These are phyloP conservation scores for Plasmodium vinckei DNA, from an alignment of 169 alveolate species.

Conservation along the genomic window DNA sequence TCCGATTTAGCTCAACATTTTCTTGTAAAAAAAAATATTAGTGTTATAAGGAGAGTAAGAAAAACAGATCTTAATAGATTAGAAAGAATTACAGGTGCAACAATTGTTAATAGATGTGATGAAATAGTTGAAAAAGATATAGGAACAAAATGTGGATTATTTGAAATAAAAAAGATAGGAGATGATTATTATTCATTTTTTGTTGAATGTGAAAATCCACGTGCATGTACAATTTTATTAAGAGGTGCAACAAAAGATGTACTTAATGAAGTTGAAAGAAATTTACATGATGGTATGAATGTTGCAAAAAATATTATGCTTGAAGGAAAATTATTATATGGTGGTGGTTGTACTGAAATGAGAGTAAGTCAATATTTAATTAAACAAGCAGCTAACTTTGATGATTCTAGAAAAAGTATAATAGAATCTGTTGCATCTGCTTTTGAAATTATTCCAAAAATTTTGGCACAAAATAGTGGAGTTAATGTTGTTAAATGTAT, in stretches of 20 bases:
- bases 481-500: conserved; percentile 94
- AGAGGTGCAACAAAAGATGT: conserved; percentile 99
- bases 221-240: conserved; percentile 97
- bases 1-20: conserved; percentile 97
- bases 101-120: conserved; percentile 98
- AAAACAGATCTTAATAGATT: conserved; percentile 98
- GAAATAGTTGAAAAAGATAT: conserved; percentile 94
- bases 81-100: conserved; percentile 97
- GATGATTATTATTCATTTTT: conserved; percentile 91
- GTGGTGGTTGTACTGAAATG: conserved; percentile 99
- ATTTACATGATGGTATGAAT: conserved; percentile 97
- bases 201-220: conserved; percentile 93
- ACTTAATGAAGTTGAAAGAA: conserved; percentile 97
- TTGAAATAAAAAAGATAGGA: conserved; percentile 95
- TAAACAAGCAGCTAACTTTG: conserved; percentile 84
- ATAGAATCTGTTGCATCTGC: conserved; percentile 98
- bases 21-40: conserved; percentile 94
- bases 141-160: conserved; percentile 96
- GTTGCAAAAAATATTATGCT: conserved; percentile 97
- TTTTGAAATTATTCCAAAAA: conserved; percentile 98
- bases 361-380: conserved; percentile 94
- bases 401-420: conserved; percentile 86
- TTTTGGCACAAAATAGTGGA: conserved; percentile 99
- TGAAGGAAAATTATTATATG: conserved; percentile 98
- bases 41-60: conserved; percentile 94